Conservation (phyloP, 2,329 filamentous ascomycete species). For the Cordyceps pruinosa region DNA sequence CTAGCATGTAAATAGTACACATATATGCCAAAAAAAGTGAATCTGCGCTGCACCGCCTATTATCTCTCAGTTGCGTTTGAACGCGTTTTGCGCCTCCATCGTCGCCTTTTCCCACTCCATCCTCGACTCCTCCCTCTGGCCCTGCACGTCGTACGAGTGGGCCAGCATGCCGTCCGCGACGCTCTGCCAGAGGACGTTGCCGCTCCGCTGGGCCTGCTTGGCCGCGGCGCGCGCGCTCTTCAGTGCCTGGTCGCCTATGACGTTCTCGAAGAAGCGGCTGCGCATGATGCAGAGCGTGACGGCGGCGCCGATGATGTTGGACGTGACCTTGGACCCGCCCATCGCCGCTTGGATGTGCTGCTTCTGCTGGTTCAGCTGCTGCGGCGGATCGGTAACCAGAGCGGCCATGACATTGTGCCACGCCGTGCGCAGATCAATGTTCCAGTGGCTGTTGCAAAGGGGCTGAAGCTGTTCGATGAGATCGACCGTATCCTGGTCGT, state of each 20-base stretch:
- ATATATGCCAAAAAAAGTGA: conserved; percentile 19
- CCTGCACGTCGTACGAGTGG: conserved; percentile 66
- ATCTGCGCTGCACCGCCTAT: background rate
- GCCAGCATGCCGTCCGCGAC: conserved; percentile 74
- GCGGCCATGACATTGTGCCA: conserved; percentile 70
- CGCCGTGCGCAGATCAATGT: conserved; percentile 68
- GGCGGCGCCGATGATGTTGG: conserved; percentile 73
- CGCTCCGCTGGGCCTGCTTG: conserved; percentile 60
- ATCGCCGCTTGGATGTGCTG: conserved; percentile 69
- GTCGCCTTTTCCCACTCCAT: conserved; percentile 35
- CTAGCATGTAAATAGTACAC: conserved; percentile 16
- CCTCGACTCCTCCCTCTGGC: conserved; percentile 43
- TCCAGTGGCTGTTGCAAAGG: conserved; percentile 62
- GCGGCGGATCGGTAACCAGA: conserved; percentile 52
- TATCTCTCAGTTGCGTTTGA: conserved; percentile 26
- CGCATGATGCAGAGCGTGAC: conserved; percentile 84
- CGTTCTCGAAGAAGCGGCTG: conserved; percentile 70
- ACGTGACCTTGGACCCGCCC: conserved; percentile 57
- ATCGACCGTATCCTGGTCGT: conserved; percentile 51
- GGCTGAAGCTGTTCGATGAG: conserved; percentile 61
- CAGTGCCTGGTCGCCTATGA: conserved; percentile 72
- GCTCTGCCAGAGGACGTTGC: conserved; percentile 70
- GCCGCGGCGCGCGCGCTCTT: conserved; percentile 67
- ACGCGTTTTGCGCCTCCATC: conserved; percentile 36
- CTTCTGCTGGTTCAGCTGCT: conserved; percentile 70